Evolutionary conservation across 2,329 filamentous ascomycete genomes (phyloP).

Genomic region (Pseudogymnoascus sp.): DNA sequence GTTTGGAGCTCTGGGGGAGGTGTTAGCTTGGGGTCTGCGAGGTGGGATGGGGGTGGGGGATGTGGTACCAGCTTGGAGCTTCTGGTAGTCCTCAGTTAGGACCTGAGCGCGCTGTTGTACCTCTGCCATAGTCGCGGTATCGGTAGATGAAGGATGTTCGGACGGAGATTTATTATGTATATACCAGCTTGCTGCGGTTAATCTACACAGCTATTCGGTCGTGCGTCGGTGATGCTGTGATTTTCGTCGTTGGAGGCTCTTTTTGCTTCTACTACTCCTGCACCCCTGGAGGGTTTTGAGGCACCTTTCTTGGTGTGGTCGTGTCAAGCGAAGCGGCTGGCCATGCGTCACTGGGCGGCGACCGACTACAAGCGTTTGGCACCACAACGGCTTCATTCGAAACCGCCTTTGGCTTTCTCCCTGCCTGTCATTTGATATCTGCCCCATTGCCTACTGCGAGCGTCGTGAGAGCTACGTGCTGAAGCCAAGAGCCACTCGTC

Average conservation of each 20-base stretch:
- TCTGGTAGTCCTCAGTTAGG: constrained; percentile 81
- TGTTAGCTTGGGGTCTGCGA: constrained; percentile 9
- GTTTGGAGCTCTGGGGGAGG: constrained; percentile 63
- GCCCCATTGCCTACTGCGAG: neutral
- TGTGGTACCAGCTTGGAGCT: constrained; percentile 67
- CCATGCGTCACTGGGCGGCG: constrained; percentile 5
- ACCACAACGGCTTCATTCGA: neutral
- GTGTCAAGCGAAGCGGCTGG: neutral
- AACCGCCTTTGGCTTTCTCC: neutral
- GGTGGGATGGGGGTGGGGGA: neutral
- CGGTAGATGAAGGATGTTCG: neutral
- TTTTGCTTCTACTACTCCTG: neutral
- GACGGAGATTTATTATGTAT: neutral
- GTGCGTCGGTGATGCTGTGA: neutral
- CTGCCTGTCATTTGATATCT: neutral
- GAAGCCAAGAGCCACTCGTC: neutral
- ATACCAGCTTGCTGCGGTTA: neutral
- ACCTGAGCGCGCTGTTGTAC: constrained; percentile 71
- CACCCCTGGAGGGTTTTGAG: neutral
- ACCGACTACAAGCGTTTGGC: neutral
- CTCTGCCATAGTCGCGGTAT: constrained; percentile 51
- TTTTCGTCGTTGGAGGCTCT: neutral
- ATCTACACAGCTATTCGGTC: neutral
- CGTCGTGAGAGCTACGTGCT: neutral
- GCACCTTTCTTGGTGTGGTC: neutral